Percentiles rank a stretch among this genome's conserved stretches.
phyloP scores from a whole-genome alignment of 805 yeast species.

The Candida namnaoensis region DNA sequence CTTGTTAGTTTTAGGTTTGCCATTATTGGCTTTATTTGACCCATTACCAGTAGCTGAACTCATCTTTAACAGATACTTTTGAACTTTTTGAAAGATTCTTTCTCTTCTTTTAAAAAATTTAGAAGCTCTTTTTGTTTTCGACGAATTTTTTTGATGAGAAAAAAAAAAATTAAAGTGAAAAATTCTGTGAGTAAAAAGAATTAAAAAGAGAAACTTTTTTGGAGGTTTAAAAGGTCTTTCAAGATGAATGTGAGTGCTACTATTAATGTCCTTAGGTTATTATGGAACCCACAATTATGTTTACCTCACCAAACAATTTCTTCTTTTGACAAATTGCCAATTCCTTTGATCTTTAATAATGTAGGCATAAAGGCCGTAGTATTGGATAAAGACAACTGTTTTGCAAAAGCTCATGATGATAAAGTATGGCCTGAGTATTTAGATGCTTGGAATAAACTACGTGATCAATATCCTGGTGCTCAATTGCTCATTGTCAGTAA shows the following conservation, averaged over 20 bases:
- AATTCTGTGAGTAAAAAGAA: not conserved
- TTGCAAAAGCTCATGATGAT: conserved; percentile 76
- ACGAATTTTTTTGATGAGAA: too few species aligned
- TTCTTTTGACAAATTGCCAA: conserved; percentile 50
- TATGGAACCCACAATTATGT: conserved; percentile 58
- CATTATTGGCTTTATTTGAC: too few species aligned
- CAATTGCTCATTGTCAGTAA: conserved; percentile 75
- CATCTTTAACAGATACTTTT: too few species aligned
- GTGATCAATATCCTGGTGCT: conserved; percentile 50
- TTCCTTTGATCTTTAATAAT: conserved; percentile 34
- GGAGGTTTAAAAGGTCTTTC: not conserved
- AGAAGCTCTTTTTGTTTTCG: too few species aligned
- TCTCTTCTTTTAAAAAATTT: too few species aligned
- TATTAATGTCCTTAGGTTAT: conserved; percentile 50
- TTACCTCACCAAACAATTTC: conserved; percentile 52
- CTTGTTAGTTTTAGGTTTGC: too few species aligned
- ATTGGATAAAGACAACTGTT: conserved; percentile 91
- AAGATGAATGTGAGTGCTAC: conserved; percentile 70
- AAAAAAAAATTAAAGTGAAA: too few species aligned
- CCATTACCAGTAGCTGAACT: too few species aligned
- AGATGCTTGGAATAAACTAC: conserved; percentile 47
- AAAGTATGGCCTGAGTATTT: conserved; percentile 71
- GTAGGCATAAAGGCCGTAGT: conserved; percentile 63
- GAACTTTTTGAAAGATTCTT: too few species aligned
- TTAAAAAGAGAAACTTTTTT: not conserved